Conservation (phyloP, 139 green algal species). For the Picochlorum sp. region DNA sequence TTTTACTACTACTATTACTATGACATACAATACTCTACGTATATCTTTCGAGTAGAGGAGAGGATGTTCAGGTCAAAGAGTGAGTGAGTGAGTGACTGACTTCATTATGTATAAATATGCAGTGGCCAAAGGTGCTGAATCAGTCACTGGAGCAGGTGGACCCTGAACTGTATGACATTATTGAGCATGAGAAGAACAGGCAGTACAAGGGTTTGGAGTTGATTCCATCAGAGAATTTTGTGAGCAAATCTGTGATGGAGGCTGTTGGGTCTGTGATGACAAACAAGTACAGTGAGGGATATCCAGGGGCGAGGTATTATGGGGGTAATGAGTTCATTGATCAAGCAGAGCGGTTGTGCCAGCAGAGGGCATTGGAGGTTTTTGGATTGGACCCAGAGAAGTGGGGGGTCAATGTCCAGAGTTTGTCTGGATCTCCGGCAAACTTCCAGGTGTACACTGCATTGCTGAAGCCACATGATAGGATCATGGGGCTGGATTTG, state of each 20-base stretch:
- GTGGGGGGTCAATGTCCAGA: slow-evolving; percentile 94
- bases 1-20: not conserved
- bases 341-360: slow-evolving; percentile 83
- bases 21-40: too few species aligned
- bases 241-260: slow-evolving; percentile 86
- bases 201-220: slow-evolving; percentile 90
- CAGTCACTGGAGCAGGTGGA: slow-evolving; percentile 60
- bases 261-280: slow-evolving; percentile 90
- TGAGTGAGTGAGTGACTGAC: too few species aligned
- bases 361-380: slow-evolving; percentile 72
- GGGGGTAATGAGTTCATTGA: slow-evolving; percentile 98
- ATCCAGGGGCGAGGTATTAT: slow-evolving; percentile 86
- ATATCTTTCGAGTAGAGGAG: too few species aligned
- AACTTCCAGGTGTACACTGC: slow-evolving; percentile 86
- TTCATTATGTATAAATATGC: slow-evolving; percentile 9
- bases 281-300: slow-evolving; percentile 96
- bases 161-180: slow-evolving; percentile 67
- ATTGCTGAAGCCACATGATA: slow-evolving; percentile 85
- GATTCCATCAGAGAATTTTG: slow-evolving; percentile 98
- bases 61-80: too few species aligned
- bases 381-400: slow-evolving; percentile 68
- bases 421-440: slow-evolving; percentile 65
- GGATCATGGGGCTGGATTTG: slow-evolving; percentile 93
- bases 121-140: slow-evolving; percentile 92
- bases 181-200: slow-evolving; percentile 71